A percentile compares a stretch with the other conserved stretches of the same genome.
Evolutionary conservation across 1,284 basidiomycete species (phyloP).

Genomic region (Ustilago shanxiensis): DNA sequence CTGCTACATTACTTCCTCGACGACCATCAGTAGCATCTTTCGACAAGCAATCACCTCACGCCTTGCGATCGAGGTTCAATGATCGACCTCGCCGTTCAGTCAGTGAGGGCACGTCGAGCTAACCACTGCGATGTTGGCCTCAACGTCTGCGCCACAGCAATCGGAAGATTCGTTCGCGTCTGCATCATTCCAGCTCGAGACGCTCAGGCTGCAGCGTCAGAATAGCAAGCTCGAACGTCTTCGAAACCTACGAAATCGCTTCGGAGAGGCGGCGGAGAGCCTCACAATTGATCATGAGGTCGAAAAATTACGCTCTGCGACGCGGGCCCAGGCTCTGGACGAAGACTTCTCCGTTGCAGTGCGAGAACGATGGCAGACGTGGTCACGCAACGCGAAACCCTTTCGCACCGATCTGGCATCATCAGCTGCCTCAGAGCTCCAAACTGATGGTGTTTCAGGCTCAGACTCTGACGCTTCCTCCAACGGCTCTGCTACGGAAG

Average conservation of each 20-base stretch:
- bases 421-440: constrained; percentile 29
- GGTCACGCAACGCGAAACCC: constrained; percentile 40
- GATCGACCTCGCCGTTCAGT: neutral
- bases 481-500: constrained; percentile 14
- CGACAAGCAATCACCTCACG: neutral
- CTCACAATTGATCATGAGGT: constrained; percentile 34
- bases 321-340: constrained; percentile 30
- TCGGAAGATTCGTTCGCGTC: constrained; percentile 20
- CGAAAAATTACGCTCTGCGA: constrained; percentile 17
- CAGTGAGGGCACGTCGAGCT: neutral
- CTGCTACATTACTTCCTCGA: neutral
- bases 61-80: neutral
- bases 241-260: constrained; percentile 6
- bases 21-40: neutral
- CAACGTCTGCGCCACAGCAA: neutral
- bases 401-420: constrained; percentile 37
- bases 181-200: constrained; percentile 14
- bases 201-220: constrained; percentile 29
- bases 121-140: neutral
- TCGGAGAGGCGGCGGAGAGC: constrained; percentile 1
- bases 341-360: constrained; percentile 44
- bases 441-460: neutral
- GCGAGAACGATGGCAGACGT: constrained; percentile 48
- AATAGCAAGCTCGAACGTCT: constrained; percentile 18
- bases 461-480: constrained; percentile 18